A percentile compares a stretch with the other conserved stretches of the same genome.
Conservation (phyloP, 192 early-diverging fungal species). For the Linnemannia exigua region DNA sequence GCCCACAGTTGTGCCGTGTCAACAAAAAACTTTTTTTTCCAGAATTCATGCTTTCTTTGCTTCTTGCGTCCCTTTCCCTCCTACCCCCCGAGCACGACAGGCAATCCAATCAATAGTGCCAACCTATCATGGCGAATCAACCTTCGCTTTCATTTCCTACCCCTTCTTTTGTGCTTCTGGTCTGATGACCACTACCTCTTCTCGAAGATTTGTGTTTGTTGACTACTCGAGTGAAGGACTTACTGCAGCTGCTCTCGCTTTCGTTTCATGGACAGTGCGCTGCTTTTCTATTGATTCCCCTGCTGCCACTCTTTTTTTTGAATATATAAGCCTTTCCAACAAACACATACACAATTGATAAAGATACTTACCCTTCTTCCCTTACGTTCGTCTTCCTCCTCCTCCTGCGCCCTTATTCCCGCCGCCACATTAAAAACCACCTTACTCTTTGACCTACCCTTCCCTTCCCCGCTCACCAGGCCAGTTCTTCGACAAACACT, state of each 20-base stretch:
- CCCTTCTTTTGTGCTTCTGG: conserved; percentile 3
- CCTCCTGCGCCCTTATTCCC: background rate
- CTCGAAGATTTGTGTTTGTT: too few species aligned
- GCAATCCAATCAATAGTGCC: background rate
- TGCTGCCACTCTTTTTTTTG: background rate
- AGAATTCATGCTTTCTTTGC: background rate
- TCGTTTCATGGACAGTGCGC: background rate
- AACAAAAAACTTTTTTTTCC: background rate
- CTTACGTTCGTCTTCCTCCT: background rate
- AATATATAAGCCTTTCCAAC: background rate
- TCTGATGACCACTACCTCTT: background rate
- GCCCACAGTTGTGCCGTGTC: background rate
- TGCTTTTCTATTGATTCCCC: background rate
- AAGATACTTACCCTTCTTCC: background rate
- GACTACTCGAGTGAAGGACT: too few species aligned
- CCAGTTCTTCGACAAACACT: background rate
- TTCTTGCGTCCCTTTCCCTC: background rate
- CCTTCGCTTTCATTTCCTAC: background rate
- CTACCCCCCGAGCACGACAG: background rate
- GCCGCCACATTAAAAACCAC: background rate
- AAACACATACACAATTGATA: background rate
- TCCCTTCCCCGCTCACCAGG: background rate
- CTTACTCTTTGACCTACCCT: background rate
- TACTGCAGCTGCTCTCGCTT: background rate
- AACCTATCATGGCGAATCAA: background rate